Evolutionary conservation across 257 asterid genomes (phyloP), one percentile per base, ranked within the genome.

Genomic region (Solanum virginianum): DNA sequence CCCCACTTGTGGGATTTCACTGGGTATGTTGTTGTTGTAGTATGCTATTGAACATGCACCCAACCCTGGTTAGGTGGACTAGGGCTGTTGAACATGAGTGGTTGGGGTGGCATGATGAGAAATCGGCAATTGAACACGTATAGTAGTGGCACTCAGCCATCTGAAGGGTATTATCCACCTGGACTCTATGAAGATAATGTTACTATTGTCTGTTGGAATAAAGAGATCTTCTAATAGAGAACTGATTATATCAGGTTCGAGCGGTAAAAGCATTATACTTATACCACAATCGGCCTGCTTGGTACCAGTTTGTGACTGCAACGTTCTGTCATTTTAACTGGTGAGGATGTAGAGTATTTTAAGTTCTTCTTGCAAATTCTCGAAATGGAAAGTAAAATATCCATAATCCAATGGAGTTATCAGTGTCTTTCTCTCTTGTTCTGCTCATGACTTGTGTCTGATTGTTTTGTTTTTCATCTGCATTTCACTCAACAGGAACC

Each of bases 261-360:
- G 89, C 87, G 88, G 85, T 95, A 75, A 94, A 87, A 92, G 90
- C 87, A 70, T 92, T 96, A 86, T 96, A 96, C 89, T 93, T 97
- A 63, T 92, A 96, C 90, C 98, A 96, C 90, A 91, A 88, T 87
- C 91, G 71, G 87, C 98, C 99, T 81, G 90, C 90, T 86, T 95
- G 99, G 98, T 95, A 92, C 91, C 99, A 95, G 90, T 97, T 97
- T 87, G 94, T 94, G 85, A 95, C 99, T 13, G 89, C 99, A n/a
- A 94, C 98, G 47, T 95, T 95, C 87, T 94, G 98, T 85, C 99
- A 95, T 91, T 91, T 90, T 82, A 92, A 84, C 88, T 97, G 99
- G 98, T 97, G 89, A 90, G 93, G n/a, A 82, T n/a, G 17, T 49
- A 13, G 63, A 77, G 24, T 29, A 2, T 54, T 15, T 32, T 16